Conservation (phyloP, 2,329 filamentous ascomycete genomes). For the Geosmithia putterillii region DNA sequence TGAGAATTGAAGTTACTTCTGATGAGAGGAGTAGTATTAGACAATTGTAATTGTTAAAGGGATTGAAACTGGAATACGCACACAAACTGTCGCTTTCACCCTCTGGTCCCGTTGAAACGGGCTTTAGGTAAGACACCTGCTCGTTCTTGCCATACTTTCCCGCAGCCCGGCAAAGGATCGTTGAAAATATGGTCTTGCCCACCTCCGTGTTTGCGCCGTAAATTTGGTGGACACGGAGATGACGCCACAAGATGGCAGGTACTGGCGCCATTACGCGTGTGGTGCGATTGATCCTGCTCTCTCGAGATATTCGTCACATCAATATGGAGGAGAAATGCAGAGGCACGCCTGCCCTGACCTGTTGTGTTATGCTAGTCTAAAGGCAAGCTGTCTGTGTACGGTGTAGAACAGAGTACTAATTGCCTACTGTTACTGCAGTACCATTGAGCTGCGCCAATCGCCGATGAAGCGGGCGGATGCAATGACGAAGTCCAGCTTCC, state of each 20-base stretch:
- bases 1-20: not conserved
- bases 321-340: not conserved
- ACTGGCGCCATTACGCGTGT: slow-evolving; percentile 23
- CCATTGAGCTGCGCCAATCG: no score
- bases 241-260: slow-evolving; percentile 53
- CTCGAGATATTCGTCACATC: no score
- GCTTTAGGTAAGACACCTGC: slow-evolving; percentile 59
- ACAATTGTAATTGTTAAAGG: not conserved
- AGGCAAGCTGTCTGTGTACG: not conserved
- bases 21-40: no score
- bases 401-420: no score
- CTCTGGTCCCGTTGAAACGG: slow-evolving; percentile 63
- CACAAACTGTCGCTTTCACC: slow-evolving; percentile 62
- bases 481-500: no score
- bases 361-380: not conserved
- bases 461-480: no score
- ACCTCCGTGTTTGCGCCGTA: slow-evolving; percentile 79
- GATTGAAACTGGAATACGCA: slow-evolving; percentile 8
- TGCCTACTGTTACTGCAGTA: no score
- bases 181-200: slow-evolving; percentile 73
- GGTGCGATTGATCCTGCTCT: no score
- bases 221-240: slow-evolving; percentile 58
- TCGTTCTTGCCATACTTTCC: slow-evolving; percentile 29
- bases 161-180: slow-evolving; percentile 55
- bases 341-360: no score